Evolutionary conservation across 2,329 filamentous ascomycete species (phyloP).

Genomic region (Shiraia bambusicola): DNA sequence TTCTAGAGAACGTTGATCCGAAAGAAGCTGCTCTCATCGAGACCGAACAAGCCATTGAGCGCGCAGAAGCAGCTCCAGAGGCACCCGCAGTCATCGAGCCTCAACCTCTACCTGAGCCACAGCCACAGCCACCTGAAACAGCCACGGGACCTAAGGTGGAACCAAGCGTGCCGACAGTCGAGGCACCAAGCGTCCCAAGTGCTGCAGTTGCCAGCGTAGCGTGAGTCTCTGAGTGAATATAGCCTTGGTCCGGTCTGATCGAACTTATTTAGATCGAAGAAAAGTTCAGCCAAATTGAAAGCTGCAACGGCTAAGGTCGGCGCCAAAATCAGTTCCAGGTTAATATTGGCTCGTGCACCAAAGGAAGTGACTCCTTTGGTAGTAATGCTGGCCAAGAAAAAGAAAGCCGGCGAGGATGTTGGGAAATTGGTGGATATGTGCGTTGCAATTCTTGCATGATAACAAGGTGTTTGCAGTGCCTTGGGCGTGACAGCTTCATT

Average conservation of each 20-base stretch:
- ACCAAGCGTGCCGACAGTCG: conserved; percentile 1
- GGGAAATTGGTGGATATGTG: conserved; percentile 1
- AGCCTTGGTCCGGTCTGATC: neutral
- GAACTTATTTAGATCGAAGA: conserved; percentile 1
- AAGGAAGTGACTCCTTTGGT: conserved; percentile 16
- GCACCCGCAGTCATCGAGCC: conserved; percentile 1
- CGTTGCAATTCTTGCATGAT: conserved; percentile 7
- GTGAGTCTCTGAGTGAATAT: neutral
- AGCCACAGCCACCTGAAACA: neutral
- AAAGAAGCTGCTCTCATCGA: neutral
- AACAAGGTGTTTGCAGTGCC: conserved; percentile 2
- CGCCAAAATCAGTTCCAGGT: conserved; percentile 2
- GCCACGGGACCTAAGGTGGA: neutral
- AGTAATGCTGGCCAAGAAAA: conserved; percentile 21
- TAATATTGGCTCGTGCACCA: conserved; percentile 6
- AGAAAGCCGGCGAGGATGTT: conserved; percentile 26
- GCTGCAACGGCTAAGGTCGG: conserved; percentile 9
- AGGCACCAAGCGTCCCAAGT: neutral
- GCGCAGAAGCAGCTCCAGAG: conserved; percentile 1
- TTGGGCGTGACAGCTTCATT: neutral
- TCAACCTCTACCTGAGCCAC: neutral
- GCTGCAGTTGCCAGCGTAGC: neutral
- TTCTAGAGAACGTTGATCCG: neutral
- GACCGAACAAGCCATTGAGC: conserved; percentile 4
- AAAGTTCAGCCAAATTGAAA: conserved; percentile 1